Percentiles rank a stretch among this genome's conserved stretches.
phyloP scores from a whole-genome alignment of 2,329 filamentous ascomycete species.

The Cytospora paraplurivora region DNA sequence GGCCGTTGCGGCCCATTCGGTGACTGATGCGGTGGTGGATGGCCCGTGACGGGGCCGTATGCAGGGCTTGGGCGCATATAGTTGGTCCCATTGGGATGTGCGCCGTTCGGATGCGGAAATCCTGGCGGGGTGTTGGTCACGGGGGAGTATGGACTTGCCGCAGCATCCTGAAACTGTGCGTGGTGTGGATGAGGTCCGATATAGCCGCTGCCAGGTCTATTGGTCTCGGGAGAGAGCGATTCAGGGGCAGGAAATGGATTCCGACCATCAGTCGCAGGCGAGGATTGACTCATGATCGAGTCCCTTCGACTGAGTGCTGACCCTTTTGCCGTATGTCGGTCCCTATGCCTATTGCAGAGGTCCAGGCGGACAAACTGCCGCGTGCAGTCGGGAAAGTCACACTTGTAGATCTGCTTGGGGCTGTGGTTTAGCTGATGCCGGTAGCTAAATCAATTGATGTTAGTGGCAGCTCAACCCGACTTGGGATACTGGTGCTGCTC shows the following conservation, averaged over 20 bases:
- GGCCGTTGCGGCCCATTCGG: slow-evolving; percentile 48
- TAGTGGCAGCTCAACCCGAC: slow-evolving; percentile 28
- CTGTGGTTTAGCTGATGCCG: slow-evolving; percentile 95
- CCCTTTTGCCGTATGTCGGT: slow-evolving; percentile 78
- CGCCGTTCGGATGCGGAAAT: slow-evolving; percentile 39
- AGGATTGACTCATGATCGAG: slow-evolving; percentile 58
- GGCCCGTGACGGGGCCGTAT: slow-evolving; percentile 38
- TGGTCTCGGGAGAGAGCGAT: slow-evolving; percentile 52
- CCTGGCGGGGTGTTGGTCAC: slow-evolving; percentile 47
- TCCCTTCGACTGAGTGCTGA: slow-evolving; percentile 77
- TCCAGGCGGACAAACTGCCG: slow-evolving; percentile 93
- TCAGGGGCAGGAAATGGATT: slow-evolving; percentile 44
- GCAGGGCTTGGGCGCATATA: slow-evolving; percentile 47
- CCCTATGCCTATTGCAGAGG: slow-evolving; percentile 81
- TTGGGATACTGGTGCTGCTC: slow-evolving; percentile 43
- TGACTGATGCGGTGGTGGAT: slow-evolving; percentile 43
- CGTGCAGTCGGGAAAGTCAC: slow-evolving; percentile 87
- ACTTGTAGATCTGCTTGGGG: slow-evolving; percentile 92
- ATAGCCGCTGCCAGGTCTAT: slow-evolving; percentile 46
- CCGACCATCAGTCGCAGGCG: slow-evolving; percentile 45
- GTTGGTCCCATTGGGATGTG: slow-evolving; percentile 43
- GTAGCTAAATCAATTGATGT: slow-evolving; percentile 52
- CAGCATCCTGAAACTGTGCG: slow-evolving; percentile 47
- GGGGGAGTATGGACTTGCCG: slow-evolving; percentile 50
- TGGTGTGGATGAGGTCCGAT: slow-evolving; percentile 46